Percentiles rank a stretch among this genome's conserved stretches.
Evolutionary conservation across 495 filamentous ascomycete species (phyloP).

Genomic region (Polyplosphaeria fusca): DNA sequence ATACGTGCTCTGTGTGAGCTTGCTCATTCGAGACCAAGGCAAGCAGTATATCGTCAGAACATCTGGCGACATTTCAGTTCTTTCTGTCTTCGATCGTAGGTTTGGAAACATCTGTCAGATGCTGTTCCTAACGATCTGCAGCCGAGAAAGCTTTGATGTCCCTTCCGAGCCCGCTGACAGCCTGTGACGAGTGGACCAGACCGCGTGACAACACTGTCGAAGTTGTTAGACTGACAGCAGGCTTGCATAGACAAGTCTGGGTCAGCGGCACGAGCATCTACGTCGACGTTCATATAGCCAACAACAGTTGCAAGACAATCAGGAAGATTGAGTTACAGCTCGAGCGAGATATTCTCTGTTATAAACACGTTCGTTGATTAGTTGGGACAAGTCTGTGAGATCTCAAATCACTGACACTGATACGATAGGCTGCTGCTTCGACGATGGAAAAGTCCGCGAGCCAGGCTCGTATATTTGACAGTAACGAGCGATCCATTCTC

Average conservation of each 20-base stretch:
- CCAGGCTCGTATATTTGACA: slow-evolving; percentile 52
- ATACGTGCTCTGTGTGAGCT: slow-evolving; percentile 47
- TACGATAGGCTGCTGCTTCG: slow-evolving; percentile 46
- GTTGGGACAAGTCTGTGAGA: background rate
- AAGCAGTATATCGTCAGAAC: slow-evolving; percentile 45
- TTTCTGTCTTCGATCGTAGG: slow-evolving; percentile 42
- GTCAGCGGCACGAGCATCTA: slow-evolving; percentile 56
- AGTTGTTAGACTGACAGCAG: slow-evolving; percentile 51
- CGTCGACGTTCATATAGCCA: slow-evolving; percentile 52
- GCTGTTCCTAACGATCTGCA: slow-evolving; percentile 36
- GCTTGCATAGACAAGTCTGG: slow-evolving; percentile 57
- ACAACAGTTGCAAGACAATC: slow-evolving; percentile 48
- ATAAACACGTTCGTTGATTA: slow-evolving; percentile 46
- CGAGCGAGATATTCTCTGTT: slow-evolving; percentile 45
- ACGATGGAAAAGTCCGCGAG: slow-evolving; percentile 48
- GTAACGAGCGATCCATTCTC: slow-evolving; percentile 48
- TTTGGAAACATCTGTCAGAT: slow-evolving; percentile 19
- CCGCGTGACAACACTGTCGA: slow-evolving; percentile 40
- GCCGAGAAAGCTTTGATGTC: slow-evolving; percentile 54
- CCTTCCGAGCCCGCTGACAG: slow-evolving; percentile 49
- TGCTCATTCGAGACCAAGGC: slow-evolving; percentile 43
- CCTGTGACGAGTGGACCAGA: slow-evolving; percentile 48
- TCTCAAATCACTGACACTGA: slow-evolving; percentile 11
- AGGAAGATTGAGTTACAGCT: slow-evolving; percentile 51
- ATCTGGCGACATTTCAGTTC: slow-evolving; percentile 39